Evolutionary conservation across 371 early-diverging fungal genomes (phyloP).

Genomic region (Mortierella sp.): DNA sequence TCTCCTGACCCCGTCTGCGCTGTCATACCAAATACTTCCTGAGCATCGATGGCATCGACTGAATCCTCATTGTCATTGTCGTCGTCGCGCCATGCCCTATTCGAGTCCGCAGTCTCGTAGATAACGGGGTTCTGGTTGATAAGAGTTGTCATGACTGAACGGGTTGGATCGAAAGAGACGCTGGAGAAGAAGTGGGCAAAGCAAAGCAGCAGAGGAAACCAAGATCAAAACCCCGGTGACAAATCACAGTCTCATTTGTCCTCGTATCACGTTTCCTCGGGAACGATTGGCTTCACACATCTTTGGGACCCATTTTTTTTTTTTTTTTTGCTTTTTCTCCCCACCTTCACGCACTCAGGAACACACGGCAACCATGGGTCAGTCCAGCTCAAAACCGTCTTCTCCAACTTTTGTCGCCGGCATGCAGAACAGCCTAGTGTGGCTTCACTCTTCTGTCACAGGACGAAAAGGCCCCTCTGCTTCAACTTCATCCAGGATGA

Average conservation of each 20-base stretch:
- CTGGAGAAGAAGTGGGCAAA: not conserved
- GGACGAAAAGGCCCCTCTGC: slow-evolving; percentile 9
- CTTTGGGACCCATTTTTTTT: no score
- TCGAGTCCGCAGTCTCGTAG: slow-evolving; percentile 67
- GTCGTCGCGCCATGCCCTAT: slow-evolving; percentile 62
- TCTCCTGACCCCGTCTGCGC: not conserved
- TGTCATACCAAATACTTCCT: slow-evolving; percentile 84
- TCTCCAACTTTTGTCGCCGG: slow-evolving; percentile 1
- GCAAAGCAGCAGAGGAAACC: not conserved
- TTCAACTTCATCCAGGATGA: not conserved
- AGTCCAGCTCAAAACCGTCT: slow-evolving; percentile 21
- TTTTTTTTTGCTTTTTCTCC: not conserved
- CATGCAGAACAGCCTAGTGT: no score
- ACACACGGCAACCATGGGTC: slow-evolving; percentile 14
- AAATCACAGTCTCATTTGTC: no score
- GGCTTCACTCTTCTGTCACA: slow-evolving; percentile 1
- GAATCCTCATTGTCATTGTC: slow-evolving; percentile 74
- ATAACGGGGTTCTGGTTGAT: slow-evolving; percentile 90
- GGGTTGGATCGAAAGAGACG: slow-evolving; percentile 2
- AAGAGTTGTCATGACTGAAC: slow-evolving; percentile 45
- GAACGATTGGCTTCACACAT: no score
- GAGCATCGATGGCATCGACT: slow-evolving; percentile 82
- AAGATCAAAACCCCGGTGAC: no score
- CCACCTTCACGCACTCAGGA: not conserved
- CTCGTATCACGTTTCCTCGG: no score